These are phyloP conservation scores for Spongispora temasekensis DNA, from an alignment of 1,284 basidiomycete species.

Conservation along the genomic window DNA sequence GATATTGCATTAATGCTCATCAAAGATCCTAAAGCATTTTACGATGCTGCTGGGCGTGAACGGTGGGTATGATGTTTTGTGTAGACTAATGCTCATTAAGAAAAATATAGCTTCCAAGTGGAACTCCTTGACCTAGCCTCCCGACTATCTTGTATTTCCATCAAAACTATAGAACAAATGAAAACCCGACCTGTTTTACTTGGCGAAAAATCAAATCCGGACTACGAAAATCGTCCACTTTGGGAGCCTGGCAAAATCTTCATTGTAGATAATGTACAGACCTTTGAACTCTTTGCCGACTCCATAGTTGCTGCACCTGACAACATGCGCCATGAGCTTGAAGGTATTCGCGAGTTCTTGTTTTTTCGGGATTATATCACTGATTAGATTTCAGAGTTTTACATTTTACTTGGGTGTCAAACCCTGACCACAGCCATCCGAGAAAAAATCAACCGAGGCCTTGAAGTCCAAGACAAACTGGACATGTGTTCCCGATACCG, in stretches of 20 bases:
- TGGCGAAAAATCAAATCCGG: neutral
- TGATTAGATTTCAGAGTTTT: conserved; percentile 2
- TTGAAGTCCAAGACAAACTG: neutral
- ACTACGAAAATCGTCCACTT: neutral
- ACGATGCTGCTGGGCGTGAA: neutral
- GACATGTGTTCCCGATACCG: neutral
- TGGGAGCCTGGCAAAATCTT: conserved; percentile 6
- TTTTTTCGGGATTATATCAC: neutral
- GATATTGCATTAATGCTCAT: conserved; percentile 60
- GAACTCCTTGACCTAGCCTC: conserved; percentile 2
- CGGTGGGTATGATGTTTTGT: neutral
- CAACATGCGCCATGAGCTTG: conserved; percentile 7
- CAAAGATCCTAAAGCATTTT: neutral
- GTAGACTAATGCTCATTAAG: neutral
- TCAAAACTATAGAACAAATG: neutral
- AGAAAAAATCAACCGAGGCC: neutral
- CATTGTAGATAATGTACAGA: conserved; percentile 7
- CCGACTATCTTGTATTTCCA: neutral
- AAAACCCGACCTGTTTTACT: neutral
- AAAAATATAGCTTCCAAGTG: conserved; percentile 2
- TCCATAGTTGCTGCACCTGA: conserved; percentile 6
- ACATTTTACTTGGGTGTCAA: neutral
- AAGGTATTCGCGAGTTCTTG: neutral
- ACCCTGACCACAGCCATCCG: neutral
- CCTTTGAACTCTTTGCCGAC: conserved; percentile 9